Conservation (phyloP, 1,139 yeast species). For the Yarrowia galli region DNA sequence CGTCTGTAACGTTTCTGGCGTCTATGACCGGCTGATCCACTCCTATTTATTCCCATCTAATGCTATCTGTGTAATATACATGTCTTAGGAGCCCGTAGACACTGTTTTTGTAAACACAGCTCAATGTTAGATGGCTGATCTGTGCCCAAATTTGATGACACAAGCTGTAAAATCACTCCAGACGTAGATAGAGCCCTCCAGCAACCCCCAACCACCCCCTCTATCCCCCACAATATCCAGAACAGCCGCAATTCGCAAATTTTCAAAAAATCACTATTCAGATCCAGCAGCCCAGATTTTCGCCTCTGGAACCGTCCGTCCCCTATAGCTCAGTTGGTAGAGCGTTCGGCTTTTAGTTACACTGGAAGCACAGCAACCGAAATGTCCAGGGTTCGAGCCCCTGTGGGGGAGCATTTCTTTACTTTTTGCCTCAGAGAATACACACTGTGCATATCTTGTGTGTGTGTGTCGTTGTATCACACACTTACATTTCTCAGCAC, state of each 20-base stretch:
- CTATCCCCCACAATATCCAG: background rate
- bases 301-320: slow-evolving; percentile 43
- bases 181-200: background rate
- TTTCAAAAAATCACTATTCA: background rate
- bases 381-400: slow-evolving; percentile 61
- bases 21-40: background rate
- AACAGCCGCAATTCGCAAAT: background rate
- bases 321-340: slow-evolving; percentile 59
- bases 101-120: too few species aligned
- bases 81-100: too few species aligned
- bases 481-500: slow-evolving; percentile 20
- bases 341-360: slow-evolving; percentile 58
- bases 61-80: background rate
- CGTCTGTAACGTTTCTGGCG: background rate
- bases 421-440: slow-evolving; percentile 40
- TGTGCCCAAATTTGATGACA: too few species aligned
- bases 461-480: background rate
- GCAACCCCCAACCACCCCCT: background rate
- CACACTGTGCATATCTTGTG: background rate
- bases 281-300: background rate
- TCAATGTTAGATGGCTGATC: too few species aligned
- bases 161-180: too few species aligned
- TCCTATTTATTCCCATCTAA: background rate
- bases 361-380: slow-evolving; percentile 50
- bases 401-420: slow-evolving; percentile 53